These are phyloP conservation scores for Botryotinia globosa DNA, from an alignment of 2,329 filamentous ascomycete species.

Conservation along the genomic window DNA sequence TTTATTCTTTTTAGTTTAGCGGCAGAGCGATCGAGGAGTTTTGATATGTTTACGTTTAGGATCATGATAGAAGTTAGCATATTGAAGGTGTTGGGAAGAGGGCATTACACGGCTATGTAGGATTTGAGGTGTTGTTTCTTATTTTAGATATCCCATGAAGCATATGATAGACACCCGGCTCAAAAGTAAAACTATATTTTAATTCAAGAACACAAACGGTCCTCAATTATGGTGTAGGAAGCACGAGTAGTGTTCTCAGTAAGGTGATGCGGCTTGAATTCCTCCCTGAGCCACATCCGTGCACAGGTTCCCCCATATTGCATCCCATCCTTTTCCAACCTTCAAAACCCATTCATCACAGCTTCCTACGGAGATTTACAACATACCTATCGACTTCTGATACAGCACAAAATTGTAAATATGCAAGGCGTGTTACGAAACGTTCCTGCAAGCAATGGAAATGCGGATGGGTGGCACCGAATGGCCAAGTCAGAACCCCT, in stretches of 20 bases:
- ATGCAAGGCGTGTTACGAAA: neutral
- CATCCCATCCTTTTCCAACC: neutral
- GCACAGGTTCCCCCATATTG: neutral
- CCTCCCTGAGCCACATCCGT: neutral
- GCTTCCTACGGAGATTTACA: neutral
- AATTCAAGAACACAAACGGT: neutral
- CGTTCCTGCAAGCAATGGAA: neutral
- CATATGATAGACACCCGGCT: neutral
- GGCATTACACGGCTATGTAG: neutral
- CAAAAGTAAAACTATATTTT: neutral
- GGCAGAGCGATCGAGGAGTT: neutral
- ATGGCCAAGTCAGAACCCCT: neutral
- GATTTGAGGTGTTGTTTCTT: neutral
- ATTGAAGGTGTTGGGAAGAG: neutral
- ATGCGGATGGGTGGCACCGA: neutral
- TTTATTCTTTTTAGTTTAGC: neutral
- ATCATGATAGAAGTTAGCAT: neutral
- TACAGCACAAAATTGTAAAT: neutral
- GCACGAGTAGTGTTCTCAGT: neutral
- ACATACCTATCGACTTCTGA: neutral
- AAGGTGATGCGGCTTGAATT: no score
- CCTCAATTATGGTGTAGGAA: neutral
- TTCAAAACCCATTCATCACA: neutral
- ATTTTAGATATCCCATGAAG: slow-evolving; percentile 5
- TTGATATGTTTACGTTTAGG: neutral